Base-by-base conservation (phyloP, 176 grass and related monocot genomes). In the Elaeis guineensis region DNA sequence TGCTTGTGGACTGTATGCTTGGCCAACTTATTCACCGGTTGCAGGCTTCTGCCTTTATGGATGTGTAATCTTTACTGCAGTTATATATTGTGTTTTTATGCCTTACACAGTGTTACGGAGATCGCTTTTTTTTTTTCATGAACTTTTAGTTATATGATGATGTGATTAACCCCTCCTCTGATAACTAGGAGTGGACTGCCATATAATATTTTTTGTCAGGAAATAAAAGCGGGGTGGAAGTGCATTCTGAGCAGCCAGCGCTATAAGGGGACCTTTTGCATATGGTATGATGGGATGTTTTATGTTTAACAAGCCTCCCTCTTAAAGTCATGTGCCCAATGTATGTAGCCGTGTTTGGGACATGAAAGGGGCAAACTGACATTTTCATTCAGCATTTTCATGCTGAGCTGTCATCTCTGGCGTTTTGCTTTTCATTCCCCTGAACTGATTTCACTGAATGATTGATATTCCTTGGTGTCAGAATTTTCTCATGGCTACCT, bases 281-380 rank as follows among this genome's bases (percentile, higher is more conserved):
- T 80, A 85, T 79, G 82, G 78, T 86, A 82, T 73, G 75, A 76
- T 82, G 75, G 76, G 73, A 61, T 80, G 76, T 77, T 79, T 44
- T 71, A 80, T 58, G 61, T 55, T 60, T 50, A 70, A 63, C 16
- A 16, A 69, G 58, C 68, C 44, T 83, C 17, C n/a, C 57, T 69
- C 59, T 56, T 57, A 60, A 71, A 66, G 51, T 85, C 49, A 69
- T 80, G 59, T 63, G 67, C 60, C 55, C 16, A 15, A 28, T 75
- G 52, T 49, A 49, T 72, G 66, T 67, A 70, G 21, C 54, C 58
- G 62, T 55, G 44, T 51, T 39, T 52, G 55, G 52, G 59, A 54
- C 52, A 44, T 67, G 64, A 50, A 55, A 44, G 48, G 55, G 19
- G 49, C 35, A 44, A 44, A 35, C 72, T 85, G 78, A 74, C 49